Evolutionary conservation across 2,329 filamentous ascomycete genomes (phyloP).

Genomic region (Sphaerulina vaccinii): DNA sequence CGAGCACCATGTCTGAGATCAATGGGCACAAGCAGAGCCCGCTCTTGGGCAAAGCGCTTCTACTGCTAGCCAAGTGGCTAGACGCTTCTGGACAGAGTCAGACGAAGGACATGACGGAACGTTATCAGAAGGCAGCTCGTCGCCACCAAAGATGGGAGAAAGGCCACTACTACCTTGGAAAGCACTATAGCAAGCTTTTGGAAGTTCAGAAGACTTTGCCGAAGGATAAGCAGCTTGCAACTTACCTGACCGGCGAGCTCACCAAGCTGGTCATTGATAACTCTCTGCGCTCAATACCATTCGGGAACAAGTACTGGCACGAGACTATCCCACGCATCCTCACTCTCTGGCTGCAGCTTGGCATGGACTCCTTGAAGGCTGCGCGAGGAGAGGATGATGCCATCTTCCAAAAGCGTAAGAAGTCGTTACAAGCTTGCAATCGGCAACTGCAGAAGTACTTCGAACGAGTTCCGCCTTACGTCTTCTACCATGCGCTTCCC

Average conservation of each 20-base stretch:
- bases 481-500: slow-evolving; percentile 80
- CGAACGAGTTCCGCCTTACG: slow-evolving; percentile 66
- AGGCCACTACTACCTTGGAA: slow-evolving; percentile 93
- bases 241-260: slow-evolving; percentile 70
- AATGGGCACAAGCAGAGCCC: slow-evolving; percentile 53
- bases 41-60: slow-evolving; percentile 73
- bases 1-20: slow-evolving; percentile 17
- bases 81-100: slow-evolving; percentile 93
- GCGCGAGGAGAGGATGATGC: slow-evolving; percentile 47
- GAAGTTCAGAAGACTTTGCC: slow-evolving; percentile 82
- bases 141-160: slow-evolving; percentile 80
- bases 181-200: slow-evolving; percentile 94
- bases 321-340: slow-evolving; percentile 89
- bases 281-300: slow-evolving; percentile 80
- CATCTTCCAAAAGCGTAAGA: slow-evolving; percentile 53
- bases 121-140: slow-evolving; percentile 80
- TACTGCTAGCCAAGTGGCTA: slow-evolving; percentile 94
- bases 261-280: slow-evolving; percentile 91
- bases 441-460: slow-evolving; percentile 78
- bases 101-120: slow-evolving; percentile 71
- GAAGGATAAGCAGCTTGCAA: slow-evolving; percentile 63
- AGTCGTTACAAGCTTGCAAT: slow-evolving; percentile 68
- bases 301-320: slow-evolving; percentile 92
- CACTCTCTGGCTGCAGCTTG: slow-evolving; percentile 92
- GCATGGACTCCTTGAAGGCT: slow-evolving; percentile 60